These are phyloP conservation scores for Paramecium primaurelia DNA, from an alignment of 73 alveolate species.

Conservation along the genomic window DNA sequence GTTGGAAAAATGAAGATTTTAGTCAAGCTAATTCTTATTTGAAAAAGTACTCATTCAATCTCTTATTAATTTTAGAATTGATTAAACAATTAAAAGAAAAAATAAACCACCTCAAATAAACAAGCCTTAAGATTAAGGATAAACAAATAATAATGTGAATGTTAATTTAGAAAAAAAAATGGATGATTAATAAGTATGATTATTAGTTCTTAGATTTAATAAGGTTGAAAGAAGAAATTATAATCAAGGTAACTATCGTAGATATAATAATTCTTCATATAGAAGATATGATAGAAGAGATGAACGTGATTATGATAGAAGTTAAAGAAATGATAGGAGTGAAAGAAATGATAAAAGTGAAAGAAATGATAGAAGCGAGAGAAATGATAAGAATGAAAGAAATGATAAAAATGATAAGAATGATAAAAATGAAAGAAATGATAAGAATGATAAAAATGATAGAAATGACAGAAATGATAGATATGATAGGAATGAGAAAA, in stretches of 20 bases:
- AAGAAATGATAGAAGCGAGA: background rate
- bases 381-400: background rate
- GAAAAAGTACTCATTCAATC: background rate
- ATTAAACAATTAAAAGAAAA: background rate
- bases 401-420: background rate
- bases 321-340: background rate
- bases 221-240: background rate
- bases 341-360: background rate
- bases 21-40: background rate
- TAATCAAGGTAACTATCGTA: background rate
- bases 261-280: background rate
- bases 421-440: background rate
- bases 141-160: background rate
- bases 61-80: background rate
- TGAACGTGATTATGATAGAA: background rate
- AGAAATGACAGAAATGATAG: background rate
- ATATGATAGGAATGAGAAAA: background rate
- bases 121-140: background rate
- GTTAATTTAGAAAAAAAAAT: constrained; percentile 34
- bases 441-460: background rate
- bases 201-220: background rate
- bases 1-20: constrained; percentile 47
- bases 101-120: background rate
- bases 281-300: background rate
- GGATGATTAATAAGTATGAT: background rate